These are phyloP conservation scores for Liquidambar formosana DNA, from an alignment of 164 flowering plant genomes.

Conservation along the genomic window DNA sequence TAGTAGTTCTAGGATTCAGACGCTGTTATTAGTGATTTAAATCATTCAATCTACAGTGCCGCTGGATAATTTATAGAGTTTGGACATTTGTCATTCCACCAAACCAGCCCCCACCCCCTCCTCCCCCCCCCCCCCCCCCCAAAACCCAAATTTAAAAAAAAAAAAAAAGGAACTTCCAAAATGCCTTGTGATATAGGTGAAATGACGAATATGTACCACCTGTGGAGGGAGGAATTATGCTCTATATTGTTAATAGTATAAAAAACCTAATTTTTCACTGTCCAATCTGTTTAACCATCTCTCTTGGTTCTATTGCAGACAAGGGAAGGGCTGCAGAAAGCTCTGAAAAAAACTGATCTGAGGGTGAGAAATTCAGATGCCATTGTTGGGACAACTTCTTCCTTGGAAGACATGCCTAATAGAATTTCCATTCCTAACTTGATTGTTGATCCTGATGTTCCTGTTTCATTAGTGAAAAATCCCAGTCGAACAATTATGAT, in stretches of 20 bases:
- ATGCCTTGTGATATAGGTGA: neutral
- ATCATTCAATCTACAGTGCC: too few species aligned
- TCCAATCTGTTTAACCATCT: neutral
- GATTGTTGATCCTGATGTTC: constrained; percentile 37
- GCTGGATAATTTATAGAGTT: too few species aligned
- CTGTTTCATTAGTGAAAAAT: constrained; percentile 35
- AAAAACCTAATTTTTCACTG: neutral
- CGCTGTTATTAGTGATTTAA: too few species aligned
- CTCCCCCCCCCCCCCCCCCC: too few species aligned
- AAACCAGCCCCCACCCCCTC: too few species aligned
- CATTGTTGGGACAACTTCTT: constrained; percentile 19
- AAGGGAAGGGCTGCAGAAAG: constrained; percentile 26
- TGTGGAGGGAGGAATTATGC: too few species aligned
- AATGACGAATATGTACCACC: too few species aligned
- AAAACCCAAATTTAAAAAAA: too few species aligned
- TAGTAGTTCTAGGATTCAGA: too few species aligned
- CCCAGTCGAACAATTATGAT: constrained; percentile 40
- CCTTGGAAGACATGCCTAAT: constrained; percentile 7
- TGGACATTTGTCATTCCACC: too few species aligned
- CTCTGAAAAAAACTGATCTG: constrained; percentile 30
- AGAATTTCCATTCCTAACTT: constrained; percentile 22
- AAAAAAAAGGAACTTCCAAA: neutral
- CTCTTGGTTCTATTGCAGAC: constrained; percentile 29
- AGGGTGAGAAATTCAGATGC: neutral
- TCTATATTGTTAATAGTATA: neutral